Conservation (phyloP, 1,284 basidiomycete species). For the Cutaneotrichosporon curvatum region DNA sequence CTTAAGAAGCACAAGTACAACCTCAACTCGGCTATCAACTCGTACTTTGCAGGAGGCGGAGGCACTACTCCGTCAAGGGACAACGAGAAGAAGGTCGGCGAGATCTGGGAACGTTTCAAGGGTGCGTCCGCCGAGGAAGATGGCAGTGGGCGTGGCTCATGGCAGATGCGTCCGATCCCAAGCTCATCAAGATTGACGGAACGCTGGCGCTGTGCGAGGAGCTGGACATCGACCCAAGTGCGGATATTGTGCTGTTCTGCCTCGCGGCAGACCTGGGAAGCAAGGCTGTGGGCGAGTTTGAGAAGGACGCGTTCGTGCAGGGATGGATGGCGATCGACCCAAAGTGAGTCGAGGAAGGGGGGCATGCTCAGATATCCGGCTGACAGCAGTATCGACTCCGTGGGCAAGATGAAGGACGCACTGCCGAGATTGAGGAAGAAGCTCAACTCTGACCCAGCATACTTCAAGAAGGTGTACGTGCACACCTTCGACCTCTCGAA, state of each 20-base stretch:
- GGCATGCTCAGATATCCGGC: background rate
- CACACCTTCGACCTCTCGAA: slow-evolving; percentile 83
- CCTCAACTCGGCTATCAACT: slow-evolving; percentile 36
- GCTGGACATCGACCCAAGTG: slow-evolving; percentile 42
- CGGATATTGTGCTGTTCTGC: slow-evolving; percentile 46
- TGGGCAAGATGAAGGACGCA: slow-evolving; percentile 59
- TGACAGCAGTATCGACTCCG: slow-evolving; percentile 59
- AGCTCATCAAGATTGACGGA: slow-evolving; percentile 45
- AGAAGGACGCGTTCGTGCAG: slow-evolving; percentile 64
- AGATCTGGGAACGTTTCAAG: slow-evolving; percentile 45
- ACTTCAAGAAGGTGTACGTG: slow-evolving; percentile 81
- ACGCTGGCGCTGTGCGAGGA: slow-evolving; percentile 43
- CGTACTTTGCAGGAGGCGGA: slow-evolving; percentile 25
- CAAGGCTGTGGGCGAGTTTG: slow-evolving; percentile 63
- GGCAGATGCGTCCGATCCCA: slow-evolving; percentile 34
- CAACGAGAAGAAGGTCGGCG: slow-evolving; percentile 42
- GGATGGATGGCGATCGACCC: slow-evolving; percentile 61
- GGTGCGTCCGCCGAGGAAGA: slow-evolving; percentile 20
- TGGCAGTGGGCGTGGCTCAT: background rate
- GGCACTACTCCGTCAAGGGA: background rate
- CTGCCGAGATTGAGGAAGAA: slow-evolving; percentile 57
- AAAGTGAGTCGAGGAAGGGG: slow-evolving; percentile 18
- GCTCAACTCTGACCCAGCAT: slow-evolving; percentile 60
- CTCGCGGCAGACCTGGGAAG: slow-evolving; percentile 45
- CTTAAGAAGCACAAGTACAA: slow-evolving; percentile 43